A percentile compares a stretch with the other conserved stretches of the same genome.
Evolutionary conservation across 2,329 filamentous ascomycete genomes (phyloP).

Genomic region (Cladosporium sp.): DNA sequence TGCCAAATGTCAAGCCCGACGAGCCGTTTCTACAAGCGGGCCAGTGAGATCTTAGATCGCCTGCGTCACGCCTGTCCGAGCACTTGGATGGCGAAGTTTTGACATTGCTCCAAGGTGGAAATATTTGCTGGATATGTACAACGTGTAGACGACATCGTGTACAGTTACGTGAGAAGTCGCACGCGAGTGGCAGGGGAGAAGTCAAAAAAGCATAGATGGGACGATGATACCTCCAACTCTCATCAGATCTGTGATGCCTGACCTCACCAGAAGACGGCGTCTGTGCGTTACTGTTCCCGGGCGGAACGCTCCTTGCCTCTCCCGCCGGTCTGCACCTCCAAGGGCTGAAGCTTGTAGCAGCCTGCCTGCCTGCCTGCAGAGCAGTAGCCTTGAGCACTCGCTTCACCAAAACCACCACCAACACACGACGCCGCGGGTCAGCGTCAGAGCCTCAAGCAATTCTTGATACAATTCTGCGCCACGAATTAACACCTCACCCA

Average conservation of each 20-base stretch:
- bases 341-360: neutral
- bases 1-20: neutral
- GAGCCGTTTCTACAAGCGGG: neutral
- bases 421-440: slow-evolving; percentile 12
- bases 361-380: neutral
- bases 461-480: neutral
- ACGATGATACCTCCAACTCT: neutral
- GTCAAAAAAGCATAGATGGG: neutral
- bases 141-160: neutral
- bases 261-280: neutral
- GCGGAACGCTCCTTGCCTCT: neutral
- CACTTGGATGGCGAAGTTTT: neutral
- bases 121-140: neutral
- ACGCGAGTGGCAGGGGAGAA: neutral
- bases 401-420: neutral
- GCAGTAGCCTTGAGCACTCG: neutral
- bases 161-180: neutral
- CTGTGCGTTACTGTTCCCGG: neutral
- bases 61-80: neutral
- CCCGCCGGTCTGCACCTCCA: neutral
- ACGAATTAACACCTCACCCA: neutral
- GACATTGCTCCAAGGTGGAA: neutral
- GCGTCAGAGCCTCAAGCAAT: neutral
- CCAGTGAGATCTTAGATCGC: slow-evolving; percentile 7
- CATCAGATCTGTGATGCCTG: neutral